Evolutionary conservation across 352 stramenopile genomes (phyloP).

Genomic region (Phytophthora pisi): DNA sequence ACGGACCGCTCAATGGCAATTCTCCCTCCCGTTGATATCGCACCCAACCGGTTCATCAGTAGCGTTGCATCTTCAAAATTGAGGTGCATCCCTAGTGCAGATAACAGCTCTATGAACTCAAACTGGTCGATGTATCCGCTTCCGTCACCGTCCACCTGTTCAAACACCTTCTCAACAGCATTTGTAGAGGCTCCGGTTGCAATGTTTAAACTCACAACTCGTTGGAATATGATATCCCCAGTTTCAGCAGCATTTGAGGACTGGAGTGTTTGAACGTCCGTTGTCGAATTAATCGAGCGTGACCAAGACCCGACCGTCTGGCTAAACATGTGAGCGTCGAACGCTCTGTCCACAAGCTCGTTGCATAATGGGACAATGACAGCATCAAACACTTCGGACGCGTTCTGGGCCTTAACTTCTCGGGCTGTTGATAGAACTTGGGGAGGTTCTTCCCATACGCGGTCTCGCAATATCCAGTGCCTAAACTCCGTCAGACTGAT

Average conservation of each 20-base stretch:
- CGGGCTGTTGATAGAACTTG: background rate
- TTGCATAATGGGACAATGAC: conserved; percentile 50
- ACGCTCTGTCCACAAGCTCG: conserved; percentile 48
- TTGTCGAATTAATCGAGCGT: conserved; percentile 39
- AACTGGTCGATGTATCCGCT: conserved; percentile 62
- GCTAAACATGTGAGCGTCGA: conserved; percentile 41
- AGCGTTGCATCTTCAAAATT: conserved; percentile 41
- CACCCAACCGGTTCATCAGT: conserved; percentile 56
- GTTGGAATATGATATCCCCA: conserved; percentile 50
- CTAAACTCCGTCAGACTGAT: conserved; percentile 73
- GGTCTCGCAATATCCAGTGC: conserved; percentile 69
- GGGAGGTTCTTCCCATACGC: conserved; percentile 49
- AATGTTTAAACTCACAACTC: conserved; percentile 45
- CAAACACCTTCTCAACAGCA: conserved; percentile 49
- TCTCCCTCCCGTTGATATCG: conserved; percentile 3
- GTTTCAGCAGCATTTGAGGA: conserved; percentile 17
- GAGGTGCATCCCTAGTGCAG: conserved; percentile 51
- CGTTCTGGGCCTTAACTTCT: background rate
- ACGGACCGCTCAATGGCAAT: conserved; percentile 23
- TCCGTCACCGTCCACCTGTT: conserved; percentile 54
- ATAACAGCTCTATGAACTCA: conserved; percentile 57
- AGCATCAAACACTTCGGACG: conserved; percentile 29
- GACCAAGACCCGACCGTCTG: conserved; percentile 45
- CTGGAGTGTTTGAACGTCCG: background rate
- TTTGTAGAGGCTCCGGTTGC: conserved; percentile 15